phyloP scores from a whole-genome alignment of 768 basidiomycete genomes.

The Epithele typhae region DNA sequence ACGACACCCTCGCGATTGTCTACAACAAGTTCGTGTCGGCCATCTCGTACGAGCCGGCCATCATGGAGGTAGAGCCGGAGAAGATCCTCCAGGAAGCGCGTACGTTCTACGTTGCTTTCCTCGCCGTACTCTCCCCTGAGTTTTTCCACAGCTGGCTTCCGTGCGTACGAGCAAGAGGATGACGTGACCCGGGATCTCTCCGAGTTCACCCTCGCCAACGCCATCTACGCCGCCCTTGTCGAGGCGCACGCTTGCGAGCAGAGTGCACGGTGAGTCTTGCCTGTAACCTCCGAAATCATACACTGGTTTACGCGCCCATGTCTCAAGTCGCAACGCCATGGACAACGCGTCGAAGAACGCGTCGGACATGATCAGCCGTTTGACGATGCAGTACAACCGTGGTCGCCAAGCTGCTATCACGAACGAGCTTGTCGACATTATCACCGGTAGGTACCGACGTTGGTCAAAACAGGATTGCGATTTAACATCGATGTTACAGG shows the following conservation, averaged over 20 bases:
- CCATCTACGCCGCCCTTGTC: constrained; percentile 88
- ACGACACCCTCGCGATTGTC: constrained; percentile 78
- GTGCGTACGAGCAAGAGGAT: constrained; percentile 96
- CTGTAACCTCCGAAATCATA: constrained; percentile 1
- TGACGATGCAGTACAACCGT: constrained; percentile 97
- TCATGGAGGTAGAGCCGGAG: constrained; percentile 77
- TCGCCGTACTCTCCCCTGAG: not conserved
- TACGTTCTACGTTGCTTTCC: constrained; percentile 33
- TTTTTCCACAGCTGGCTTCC: constrained; percentile 73
- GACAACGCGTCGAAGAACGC: constrained; percentile 99
- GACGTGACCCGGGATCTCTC: constrained; percentile 90
- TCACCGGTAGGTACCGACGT: constrained; percentile 61
- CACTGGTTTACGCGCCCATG: constrained; percentile 10
- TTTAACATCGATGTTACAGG: constrained; percentile 24
- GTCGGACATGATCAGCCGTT: constrained; percentile 79
- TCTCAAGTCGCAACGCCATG: constrained; percentile 98
- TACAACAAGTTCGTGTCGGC: constrained; percentile 88
- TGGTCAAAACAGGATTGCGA: not conserved
- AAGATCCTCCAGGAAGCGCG: constrained; percentile 77
- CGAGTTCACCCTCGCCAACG: constrained; percentile 95
- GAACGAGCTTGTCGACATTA: constrained; percentile 91
- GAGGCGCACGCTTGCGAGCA: constrained; percentile 96
- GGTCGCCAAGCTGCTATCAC: constrained; percentile 98
- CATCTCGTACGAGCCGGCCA: constrained; percentile 80
- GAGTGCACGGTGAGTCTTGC: constrained; percentile 65